Conservation (phyloP, 352 stramenopile species). For the Phytophthora kernoviae region DNA sequence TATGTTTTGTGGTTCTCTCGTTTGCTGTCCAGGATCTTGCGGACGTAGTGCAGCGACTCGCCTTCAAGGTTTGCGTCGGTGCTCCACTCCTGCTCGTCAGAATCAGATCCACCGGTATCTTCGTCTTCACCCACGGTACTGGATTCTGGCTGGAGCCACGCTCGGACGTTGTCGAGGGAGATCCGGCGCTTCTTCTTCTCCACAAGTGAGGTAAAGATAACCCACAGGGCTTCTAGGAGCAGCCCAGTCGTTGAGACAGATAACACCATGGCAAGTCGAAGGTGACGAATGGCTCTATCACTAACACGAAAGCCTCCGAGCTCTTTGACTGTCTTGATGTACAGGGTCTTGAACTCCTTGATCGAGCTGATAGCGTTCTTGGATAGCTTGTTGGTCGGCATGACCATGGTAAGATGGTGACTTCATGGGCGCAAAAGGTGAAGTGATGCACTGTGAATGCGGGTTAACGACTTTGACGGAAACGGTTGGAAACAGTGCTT, state of each 20-base stretch:
- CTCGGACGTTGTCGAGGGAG: constrained; percentile 1
- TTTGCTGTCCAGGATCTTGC: not conserved
- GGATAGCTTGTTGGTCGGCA: constrained; percentile 1
- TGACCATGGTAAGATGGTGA: not conserved
- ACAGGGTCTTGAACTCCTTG: constrained; percentile 16
- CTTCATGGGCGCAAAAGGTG: not conserved
- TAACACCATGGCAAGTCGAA: constrained; percentile 16
- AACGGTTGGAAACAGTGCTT: no score
- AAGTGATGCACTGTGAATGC: not conserved
- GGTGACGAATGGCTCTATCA: constrained; percentile 13
- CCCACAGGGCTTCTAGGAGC: constrained; percentile 3
- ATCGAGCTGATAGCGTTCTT: constrained; percentile 16
- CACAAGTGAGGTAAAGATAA: constrained; percentile 4
- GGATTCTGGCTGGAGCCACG: not conserved
- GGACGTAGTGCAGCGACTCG: constrained; percentile 10
- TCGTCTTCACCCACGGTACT: not conserved
- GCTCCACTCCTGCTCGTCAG: not conserved
- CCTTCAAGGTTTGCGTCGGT: not conserved
- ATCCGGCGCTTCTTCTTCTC: constrained; percentile 4
- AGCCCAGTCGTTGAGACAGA: not conserved
- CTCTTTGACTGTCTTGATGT: no score
- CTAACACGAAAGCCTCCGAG: constrained; percentile 7
- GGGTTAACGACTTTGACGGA: not conserved
- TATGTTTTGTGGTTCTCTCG: constrained; percentile 8
- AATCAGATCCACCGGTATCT: not conserved